phyloP scores from a whole-genome alignment of 345 rosid genomes.

The Bruguiera parviflora region DNA sequence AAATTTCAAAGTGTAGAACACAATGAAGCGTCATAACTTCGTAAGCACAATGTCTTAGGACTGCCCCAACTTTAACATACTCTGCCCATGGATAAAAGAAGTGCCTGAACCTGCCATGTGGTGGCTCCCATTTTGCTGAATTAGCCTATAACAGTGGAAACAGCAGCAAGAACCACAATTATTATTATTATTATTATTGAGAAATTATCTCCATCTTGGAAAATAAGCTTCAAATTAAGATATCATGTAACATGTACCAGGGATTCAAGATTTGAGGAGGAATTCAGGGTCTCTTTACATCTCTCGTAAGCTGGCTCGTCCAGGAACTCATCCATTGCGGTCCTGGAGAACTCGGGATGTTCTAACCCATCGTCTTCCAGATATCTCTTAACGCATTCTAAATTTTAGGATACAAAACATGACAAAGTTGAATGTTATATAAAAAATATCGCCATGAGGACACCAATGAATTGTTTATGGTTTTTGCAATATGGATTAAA shows the following conservation, averaged over 20 bases:
- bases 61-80: conserved; percentile 67
- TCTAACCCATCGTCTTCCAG: conserved; percentile 46
- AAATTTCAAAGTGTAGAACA: conserved; percentile 68
- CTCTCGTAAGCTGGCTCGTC: conserved; percentile 58
- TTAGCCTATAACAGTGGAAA: conserved; percentile 34
- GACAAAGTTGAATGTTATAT: not conserved
- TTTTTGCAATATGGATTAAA: not conserved
- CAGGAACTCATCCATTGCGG: conserved; percentile 56
- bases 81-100: conserved; percentile 69
- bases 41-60: conserved; percentile 52
- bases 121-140: conserved; percentile 72
- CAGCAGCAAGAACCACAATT: conserved; percentile 15
- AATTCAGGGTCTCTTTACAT: conserved; percentile 46
- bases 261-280: conserved; percentile 51
- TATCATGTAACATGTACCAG: conserved; percentile 27
- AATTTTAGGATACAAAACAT: conserved; percentile 2
- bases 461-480: too few species aligned
- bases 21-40: conserved; percentile 78
- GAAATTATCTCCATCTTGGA: not conserved
- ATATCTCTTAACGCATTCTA: conserved; percentile 66
- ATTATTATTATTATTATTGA: not conserved
- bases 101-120: conserved; percentile 59
- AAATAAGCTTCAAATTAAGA: not conserved
- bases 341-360: conserved; percentile 52
- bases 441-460: too few species aligned